These are phyloP conservation scores for Ambrosiella cleistominuta DNA, from an alignment of 2,329 filamentous ascomycete genomes.

Conservation along the genomic window DNA sequence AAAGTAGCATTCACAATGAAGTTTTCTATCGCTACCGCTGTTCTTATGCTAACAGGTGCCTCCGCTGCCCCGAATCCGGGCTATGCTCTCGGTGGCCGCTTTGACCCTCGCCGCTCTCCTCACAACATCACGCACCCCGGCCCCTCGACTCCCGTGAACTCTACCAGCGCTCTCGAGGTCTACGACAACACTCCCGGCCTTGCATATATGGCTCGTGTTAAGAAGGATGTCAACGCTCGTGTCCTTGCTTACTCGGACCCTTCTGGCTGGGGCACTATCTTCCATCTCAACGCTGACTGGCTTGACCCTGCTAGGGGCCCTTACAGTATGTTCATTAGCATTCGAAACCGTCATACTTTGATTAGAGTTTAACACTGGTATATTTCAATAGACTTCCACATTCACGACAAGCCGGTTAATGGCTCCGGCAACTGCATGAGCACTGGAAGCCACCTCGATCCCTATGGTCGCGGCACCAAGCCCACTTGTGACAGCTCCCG, in stretches of 20 bases:
- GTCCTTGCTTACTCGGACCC: slow-evolving; percentile 12
- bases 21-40: slow-evolving; percentile 1
- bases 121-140: neutral
- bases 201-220: slow-evolving; percentile 10
- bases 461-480: slow-evolving; percentile 31
- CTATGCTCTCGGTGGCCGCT: neutral
- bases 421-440: slow-evolving; percentile 36
- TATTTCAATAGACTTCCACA: slow-evolving; percentile 32
- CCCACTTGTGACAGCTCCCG: slow-evolving; percentile 29
- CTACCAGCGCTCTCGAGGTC: slow-evolving; percentile 2
- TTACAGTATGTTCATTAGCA: slow-evolving; percentile 5
- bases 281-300: slow-evolving; percentile 9
- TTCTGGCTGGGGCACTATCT: slow-evolving; percentile 10
- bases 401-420: slow-evolving; percentile 36
- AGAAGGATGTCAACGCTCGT: slow-evolving; percentile 5
- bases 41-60: neutral
- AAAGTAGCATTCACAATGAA: slow-evolving; percentile 3
- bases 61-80: neutral
- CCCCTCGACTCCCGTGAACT: neutral
- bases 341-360: neutral
- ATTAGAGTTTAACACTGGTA: neutral
- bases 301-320: slow-evolving; percentile 10
- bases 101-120: neutral
- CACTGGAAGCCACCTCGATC: slow-evolving; percentile 38
- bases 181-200: slow-evolving; percentile 4